These are phyloP conservation scores for Populus tremula DNA, from an alignment of 345 rosid species.

Conservation along the genomic window DNA sequence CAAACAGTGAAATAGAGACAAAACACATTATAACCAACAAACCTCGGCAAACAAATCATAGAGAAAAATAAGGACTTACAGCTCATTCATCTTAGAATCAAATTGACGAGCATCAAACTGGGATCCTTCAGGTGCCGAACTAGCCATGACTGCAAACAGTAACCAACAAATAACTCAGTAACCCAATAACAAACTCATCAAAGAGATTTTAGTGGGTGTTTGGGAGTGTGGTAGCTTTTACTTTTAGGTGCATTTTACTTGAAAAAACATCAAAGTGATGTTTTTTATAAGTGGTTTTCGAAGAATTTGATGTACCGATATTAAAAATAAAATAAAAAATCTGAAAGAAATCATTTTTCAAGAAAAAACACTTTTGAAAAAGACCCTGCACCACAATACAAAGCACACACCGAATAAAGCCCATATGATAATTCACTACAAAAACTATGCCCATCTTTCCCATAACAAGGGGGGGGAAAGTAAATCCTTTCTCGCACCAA, in stretches of 20 bases:
- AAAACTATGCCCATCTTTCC: neutral
- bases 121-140: constrained; percentile 56
- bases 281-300: too few relatives aligned
- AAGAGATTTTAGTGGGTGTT: neutral
- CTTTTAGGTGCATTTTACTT: too few relatives aligned
- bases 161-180: neutral
- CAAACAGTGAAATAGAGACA: neutral
- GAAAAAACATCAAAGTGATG: too few relatives aligned
- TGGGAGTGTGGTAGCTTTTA: too few relatives aligned
- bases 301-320: too few relatives aligned
- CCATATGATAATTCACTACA: neutral
- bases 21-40: neutral
- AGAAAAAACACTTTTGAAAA: too few relatives aligned
- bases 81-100: constrained; percentile 62
- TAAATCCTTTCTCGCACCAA: neutral
- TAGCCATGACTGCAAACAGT: constrained; percentile 19
- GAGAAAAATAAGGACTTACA: constrained; percentile 42
- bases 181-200: neutral
- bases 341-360: too few relatives aligned
- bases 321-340: too few relatives aligned
- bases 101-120: constrained; percentile 68
- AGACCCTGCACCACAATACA: too few relatives aligned
- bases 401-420: neutral
- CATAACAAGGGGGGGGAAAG: neutral
- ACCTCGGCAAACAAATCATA: neutral